Percentiles rank a stretch among this genome's conserved stretches.
phyloP scores from a whole-genome alignment of 257 asterid species.

The Solanum chaucha region DNA sequence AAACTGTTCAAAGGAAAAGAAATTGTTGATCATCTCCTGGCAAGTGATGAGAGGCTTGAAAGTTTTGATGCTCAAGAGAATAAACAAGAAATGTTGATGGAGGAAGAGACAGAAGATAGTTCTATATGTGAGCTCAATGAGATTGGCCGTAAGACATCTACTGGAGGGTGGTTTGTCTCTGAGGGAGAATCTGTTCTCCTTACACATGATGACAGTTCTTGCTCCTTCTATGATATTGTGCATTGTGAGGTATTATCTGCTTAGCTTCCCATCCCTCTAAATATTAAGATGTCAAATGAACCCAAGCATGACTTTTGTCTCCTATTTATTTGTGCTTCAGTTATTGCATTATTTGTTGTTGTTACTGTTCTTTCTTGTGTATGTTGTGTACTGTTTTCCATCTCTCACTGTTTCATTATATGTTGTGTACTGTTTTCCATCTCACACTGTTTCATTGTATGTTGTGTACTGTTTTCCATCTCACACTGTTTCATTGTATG shows the following conservation, averaged over 20 bases:
- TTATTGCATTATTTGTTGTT: neutral
- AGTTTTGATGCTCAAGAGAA: slow-evolving; percentile 57
- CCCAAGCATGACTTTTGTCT: neutral
- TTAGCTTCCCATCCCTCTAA: neutral
- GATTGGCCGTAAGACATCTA: slow-evolving; percentile 58
- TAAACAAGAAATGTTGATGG: slow-evolving; percentile 32
- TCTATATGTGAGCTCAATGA: slow-evolving; percentile 26
- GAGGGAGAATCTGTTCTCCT: slow-evolving; percentile 83
- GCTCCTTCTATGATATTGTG: slow-evolving; percentile 64
- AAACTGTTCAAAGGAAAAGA: slow-evolving; percentile 15
- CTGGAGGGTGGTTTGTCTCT: slow-evolving; percentile 90
- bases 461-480: neutral
- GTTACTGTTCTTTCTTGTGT: neutral
- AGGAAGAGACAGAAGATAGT: slow-evolving; percentile 46
- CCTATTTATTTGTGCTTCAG: neutral
- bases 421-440: neutral
- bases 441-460: neutral
- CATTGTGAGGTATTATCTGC: slow-evolving; percentile 50
- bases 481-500: neutral
- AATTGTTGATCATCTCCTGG: slow-evolving; percentile 29
- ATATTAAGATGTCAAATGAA: neutral
- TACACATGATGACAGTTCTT: slow-evolving; percentile 67
- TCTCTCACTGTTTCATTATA: neutral
- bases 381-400: neutral
- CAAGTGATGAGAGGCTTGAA: slow-evolving; percentile 52